Conservation (phyloP, 2,329 filamentous ascomycete species). For the Cytospora paraplurivora region DNA sequence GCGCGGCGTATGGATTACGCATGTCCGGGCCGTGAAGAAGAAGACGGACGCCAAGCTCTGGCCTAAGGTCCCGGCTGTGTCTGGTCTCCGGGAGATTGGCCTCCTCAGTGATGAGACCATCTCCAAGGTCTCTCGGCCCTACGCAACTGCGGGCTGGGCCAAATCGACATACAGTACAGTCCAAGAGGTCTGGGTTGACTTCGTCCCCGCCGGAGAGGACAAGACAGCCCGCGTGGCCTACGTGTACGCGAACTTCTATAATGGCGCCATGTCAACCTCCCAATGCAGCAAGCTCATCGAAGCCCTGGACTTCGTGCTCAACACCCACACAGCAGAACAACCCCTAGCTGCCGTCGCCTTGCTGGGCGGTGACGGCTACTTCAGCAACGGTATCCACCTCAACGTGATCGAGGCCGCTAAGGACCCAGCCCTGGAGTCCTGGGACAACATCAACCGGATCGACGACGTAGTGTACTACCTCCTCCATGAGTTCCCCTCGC, state of each 20-base stretch:
- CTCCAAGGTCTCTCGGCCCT: constrained; percentile 26
- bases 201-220: constrained; percentile 33
- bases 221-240: constrained; percentile 38
- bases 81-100: constrained; percentile 40
- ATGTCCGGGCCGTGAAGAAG: constrained; percentile 42
- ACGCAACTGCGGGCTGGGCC: constrained; percentile 35
- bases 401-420: constrained; percentile 46
- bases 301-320: constrained; percentile 41
- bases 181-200: constrained; percentile 45
- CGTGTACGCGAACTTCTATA: constrained; percentile 47
- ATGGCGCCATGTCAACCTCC: constrained; percentile 45
- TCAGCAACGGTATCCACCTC: constrained; percentile 47
- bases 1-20: constrained; percentile 46
- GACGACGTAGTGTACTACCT: constrained; percentile 44
- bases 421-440: constrained; percentile 43
- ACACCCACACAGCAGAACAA: constrained; percentile 33
- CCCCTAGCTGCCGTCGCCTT: constrained; percentile 42
- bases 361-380: constrained; percentile 45
- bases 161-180: constrained; percentile 37
- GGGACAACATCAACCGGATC: constrained; percentile 48
- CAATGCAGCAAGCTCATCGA: constrained; percentile 42
- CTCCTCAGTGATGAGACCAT: constrained; percentile 33
- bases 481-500: constrained; percentile 41
- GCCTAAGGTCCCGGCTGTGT: constrained; percentile 45
- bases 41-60: constrained; percentile 42